These are phyloP conservation scores for Pseudogymnoascus sp. DNA, from an alignment of 2,329 filamentous ascomycete genomes.

Conservation along the genomic window DNA sequence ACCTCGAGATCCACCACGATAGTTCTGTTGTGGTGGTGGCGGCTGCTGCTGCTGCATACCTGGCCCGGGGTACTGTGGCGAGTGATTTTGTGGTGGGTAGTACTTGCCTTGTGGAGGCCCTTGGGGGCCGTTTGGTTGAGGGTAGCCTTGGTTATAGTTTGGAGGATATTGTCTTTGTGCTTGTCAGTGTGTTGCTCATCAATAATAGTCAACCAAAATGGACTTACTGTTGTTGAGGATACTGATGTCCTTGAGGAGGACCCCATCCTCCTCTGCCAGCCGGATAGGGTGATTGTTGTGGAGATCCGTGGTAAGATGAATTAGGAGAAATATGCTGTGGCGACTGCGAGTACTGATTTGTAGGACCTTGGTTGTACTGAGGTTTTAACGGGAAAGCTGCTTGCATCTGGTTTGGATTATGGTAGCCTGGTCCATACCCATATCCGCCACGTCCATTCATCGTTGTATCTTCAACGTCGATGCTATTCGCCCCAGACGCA, in stretches of 20 bases:
- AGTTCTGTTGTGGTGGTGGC: constrained; percentile 34
- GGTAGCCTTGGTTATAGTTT: constrained; percentile 50
- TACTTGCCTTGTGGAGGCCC: constrained; percentile 41
- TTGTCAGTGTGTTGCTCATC: constrained; percentile 29
- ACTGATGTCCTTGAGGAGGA: constrained; percentile 35
- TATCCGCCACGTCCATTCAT: constrained; percentile 31
- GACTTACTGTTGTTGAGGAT: constrained; percentile 44
- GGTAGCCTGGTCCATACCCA: constrained; percentile 28
- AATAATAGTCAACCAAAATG: constrained; percentile 19
- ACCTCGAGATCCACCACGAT: constrained; percentile 20
- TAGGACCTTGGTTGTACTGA: constrained; percentile 29
- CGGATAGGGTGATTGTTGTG: constrained; percentile 56
- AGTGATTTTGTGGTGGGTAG: constrained; percentile 37
- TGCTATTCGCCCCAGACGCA: constrained; percentile 30
- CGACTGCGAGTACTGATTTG: constrained; percentile 48
- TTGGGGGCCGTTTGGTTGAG: constrained; percentile 42
- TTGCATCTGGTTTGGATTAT: constrained; percentile 32
- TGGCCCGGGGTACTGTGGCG: constrained; percentile 43
- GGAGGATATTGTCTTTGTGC: constrained; percentile 54
- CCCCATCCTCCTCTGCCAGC: constrained; percentile 45
- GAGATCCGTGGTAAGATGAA: constrained; percentile 51
- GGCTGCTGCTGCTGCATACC: constrained; percentile 49
- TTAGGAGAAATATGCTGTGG: constrained; percentile 49
- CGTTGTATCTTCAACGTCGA: constrained; percentile 30
- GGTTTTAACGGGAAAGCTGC: constrained; percentile 31